Percentiles rank a stretch among this genome's conserved stretches.
Evolutionary conservation across 1,284 basidiomycete species (phyloP).

Genomic region (Flammula alnicola): DNA sequence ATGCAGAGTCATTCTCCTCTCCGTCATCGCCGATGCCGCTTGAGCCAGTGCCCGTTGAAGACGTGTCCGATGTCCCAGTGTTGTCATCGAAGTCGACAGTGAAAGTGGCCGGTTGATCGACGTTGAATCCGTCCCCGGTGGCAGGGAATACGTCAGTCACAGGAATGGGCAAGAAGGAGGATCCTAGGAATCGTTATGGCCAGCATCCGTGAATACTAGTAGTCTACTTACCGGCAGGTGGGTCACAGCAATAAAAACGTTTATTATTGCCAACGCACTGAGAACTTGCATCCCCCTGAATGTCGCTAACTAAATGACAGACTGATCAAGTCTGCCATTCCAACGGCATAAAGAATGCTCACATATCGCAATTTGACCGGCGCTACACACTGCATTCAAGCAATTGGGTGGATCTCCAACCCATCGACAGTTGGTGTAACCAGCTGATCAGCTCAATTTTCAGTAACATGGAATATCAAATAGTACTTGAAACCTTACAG

Average conservation of each 20-base stretch:
- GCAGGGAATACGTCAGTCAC: slow-evolving; percentile 15
- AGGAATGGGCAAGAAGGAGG: slow-evolving; percentile 17
- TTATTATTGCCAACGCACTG: slow-evolving; percentile 15
- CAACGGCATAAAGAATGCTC: slow-evolving; percentile 1
- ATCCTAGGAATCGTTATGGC: slow-evolving; percentile 4
- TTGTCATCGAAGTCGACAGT: slow-evolving; percentile 24
- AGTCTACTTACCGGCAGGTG: slow-evolving; percentile 12
- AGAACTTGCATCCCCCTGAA: slow-evolving; percentile 19
- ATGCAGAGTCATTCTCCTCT: slow-evolving; percentile 15
- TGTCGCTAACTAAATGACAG: slow-evolving; percentile 17
- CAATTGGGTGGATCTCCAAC: slow-evolving; percentile 15
- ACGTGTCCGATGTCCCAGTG: too few relatives aligned
- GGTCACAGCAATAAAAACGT: slow-evolving; percentile 22
- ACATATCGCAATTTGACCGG: slow-evolving; percentile 22
- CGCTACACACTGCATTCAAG: slow-evolving; percentile 15
- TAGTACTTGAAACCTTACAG: neutral
- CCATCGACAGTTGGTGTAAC: slow-evolving; percentile 13
- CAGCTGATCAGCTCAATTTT: neutral
- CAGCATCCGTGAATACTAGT: neutral
- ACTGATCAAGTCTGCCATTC: neutral
- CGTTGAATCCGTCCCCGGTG: slow-evolving; percentile 6
- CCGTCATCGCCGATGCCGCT: slow-evolving; percentile 16
- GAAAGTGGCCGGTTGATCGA: slow-evolving; percentile 18
- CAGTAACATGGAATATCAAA: slow-evolving; percentile 1
- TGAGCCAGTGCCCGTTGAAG: too few relatives aligned